Conservation (phyloP, 805 yeast genomes). For the Debaryomyces maramus region DNA sequence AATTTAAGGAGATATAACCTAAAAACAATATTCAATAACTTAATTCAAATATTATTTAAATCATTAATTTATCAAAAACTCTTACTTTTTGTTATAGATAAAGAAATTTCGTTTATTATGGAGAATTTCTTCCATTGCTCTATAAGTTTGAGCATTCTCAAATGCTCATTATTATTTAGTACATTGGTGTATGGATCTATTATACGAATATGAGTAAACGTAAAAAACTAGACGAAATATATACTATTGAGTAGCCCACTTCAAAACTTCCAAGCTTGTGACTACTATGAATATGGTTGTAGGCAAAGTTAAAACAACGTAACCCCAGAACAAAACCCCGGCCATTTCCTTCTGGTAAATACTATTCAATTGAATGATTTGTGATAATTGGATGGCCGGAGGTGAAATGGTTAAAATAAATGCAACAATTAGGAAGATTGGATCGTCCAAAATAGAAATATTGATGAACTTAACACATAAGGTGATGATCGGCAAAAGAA, state of each 20-base stretch:
- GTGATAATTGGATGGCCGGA: conserved; percentile 82
- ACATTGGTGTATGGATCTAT: background rate
- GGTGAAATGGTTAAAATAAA: conserved; percentile 76
- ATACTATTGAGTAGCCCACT: conserved; percentile 42
- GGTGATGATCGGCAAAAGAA: conserved; percentile 67
- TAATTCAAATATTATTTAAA: too few relatives aligned
- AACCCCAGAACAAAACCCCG: conserved; percentile 80
- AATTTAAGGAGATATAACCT: too few relatives aligned
- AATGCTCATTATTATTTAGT: too few relatives aligned
- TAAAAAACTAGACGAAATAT: conserved; percentile 1
- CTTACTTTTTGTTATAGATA: too few relatives aligned
- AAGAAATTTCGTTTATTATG: too few relatives aligned
- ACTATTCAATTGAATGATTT: conserved; percentile 74
- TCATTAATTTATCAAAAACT: too few relatives aligned
- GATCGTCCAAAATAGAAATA: conserved; percentile 74
- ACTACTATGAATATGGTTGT: conserved; percentile 73
- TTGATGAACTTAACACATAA: conserved; percentile 61
- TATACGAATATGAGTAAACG: background rate
- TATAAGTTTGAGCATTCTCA: too few relatives aligned
- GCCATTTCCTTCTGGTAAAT: conserved; percentile 81
- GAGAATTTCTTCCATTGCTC: too few relatives aligned
- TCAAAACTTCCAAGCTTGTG: conserved; percentile 58
- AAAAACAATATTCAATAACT: too few relatives aligned
- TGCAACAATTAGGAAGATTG: conserved; percentile 74
- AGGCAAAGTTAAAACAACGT: conserved; percentile 72